Percentiles rank a stretch among this genome's conserved stretches.
Conservation (phyloP, 2,329 filamentous ascomycete genomes). For the Emericellopsis cladophorae region DNA sequence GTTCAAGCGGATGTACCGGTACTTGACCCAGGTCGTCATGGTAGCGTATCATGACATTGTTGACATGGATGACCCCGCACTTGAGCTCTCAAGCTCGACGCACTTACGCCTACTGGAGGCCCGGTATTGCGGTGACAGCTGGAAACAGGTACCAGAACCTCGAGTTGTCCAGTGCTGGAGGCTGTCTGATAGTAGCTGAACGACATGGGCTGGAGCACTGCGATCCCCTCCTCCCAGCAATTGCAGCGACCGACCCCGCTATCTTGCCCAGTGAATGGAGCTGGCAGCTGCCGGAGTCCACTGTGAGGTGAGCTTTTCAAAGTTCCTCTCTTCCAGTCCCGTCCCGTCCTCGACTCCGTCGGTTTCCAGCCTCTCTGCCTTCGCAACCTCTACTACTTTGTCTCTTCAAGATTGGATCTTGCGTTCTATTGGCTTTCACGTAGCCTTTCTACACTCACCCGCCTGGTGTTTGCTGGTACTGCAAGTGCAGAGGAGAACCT, state of each 20-base stretch:
- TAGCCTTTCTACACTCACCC: too few relatives aligned
- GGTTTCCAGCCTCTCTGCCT: too few relatives aligned
- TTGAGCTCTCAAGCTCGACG: neutral
- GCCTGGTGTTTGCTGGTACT: too few relatives aligned
- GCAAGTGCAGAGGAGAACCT: too few relatives aligned
- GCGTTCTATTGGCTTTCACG: too few relatives aligned
- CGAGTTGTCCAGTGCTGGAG: neutral
- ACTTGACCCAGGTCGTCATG: constrained; percentile 1
- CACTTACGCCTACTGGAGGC: neutral
- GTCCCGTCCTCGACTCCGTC: too few relatives aligned
- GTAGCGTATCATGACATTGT: neutral
- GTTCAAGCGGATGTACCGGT: constrained; percentile 1
- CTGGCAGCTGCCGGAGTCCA: neutral
- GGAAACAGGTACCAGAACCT: neutral
- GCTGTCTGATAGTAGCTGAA: neutral
- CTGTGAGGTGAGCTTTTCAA: too few relatives aligned
- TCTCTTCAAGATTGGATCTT: too few relatives aligned
- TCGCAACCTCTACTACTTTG: too few relatives aligned
- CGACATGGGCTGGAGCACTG: too few relatives aligned
- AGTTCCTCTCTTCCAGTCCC: too few relatives aligned
- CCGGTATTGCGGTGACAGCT: neutral
- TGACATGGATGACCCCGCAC: neutral
- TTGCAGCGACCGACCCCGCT: neutral
- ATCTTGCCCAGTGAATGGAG: neutral
- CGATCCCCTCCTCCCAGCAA: too few relatives aligned